These are phyloP conservation scores for Hypholoma fasciculare DNA, from an alignment of 768 basidiomycete species.

Conservation along the genomic window DNA sequence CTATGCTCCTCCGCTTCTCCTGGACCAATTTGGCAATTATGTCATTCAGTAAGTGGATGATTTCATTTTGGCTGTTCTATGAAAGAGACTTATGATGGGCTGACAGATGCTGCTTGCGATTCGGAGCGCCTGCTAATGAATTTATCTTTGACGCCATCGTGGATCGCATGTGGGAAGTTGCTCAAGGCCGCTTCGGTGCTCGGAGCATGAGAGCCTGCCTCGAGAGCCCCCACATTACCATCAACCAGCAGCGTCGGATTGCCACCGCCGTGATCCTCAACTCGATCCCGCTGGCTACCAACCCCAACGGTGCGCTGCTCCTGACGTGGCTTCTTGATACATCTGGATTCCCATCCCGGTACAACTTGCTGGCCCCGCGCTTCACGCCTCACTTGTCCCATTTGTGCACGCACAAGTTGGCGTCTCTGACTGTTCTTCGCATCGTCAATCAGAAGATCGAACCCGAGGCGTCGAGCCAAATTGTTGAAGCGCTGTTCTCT, in stretches of 20 bases:
- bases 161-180: conserved; percentile 98
- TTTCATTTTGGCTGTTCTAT: background rate
- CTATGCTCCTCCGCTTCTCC: conserved; percentile 89
- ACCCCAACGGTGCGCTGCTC: conserved; percentile 94
- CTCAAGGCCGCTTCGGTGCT: conserved; percentile 96
- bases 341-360: conserved; percentile 93
- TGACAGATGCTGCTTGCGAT: conserved; percentile 82
- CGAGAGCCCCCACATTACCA: conserved; percentile 83
- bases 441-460: conserved; percentile 98
- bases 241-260: conserved; percentile 93
- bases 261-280: conserved; percentile 94
- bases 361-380: conserved; percentile 90
- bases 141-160: conserved; percentile 98
- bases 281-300: conserved; percentile 96
- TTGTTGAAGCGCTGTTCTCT: conserved; percentile 90
- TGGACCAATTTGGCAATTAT: conserved; percentile 94
- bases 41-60: conserved; percentile 74
- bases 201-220: conserved; percentile 97
- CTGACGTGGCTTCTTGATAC: conserved; percentile 97
- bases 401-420: conserved; percentile 96
- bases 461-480: conserved; percentile 80
- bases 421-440: conserved; percentile 90
- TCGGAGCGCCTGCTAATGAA: conserved; percentile 86
- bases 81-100: background rate
- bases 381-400: conserved; percentile 97